Percentiles rank a stretch among this genome's conserved stretches.
These are phyloP conservation scores for Penicillium italicum DNA, from an alignment of 2,329 filamentous ascomycete genomes.

Conservation along the genomic window DNA sequence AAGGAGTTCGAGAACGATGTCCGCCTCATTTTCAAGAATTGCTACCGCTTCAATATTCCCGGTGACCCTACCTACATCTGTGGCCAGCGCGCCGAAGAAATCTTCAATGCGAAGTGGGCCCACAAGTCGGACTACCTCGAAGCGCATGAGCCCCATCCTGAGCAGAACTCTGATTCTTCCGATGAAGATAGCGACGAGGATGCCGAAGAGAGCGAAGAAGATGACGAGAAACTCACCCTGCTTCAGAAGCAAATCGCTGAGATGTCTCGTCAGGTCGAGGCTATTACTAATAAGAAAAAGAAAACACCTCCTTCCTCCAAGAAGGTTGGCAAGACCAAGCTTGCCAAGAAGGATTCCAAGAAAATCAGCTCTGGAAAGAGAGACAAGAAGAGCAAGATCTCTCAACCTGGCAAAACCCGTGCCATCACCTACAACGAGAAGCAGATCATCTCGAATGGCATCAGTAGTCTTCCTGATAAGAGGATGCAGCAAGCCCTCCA, in stretches of 20 bases:
- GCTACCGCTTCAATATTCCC: slow-evolving; percentile 83
- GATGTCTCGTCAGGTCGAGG: slow-evolving; percentile 64
- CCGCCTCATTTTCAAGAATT: slow-evolving; percentile 80
- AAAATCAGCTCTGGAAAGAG: slow-evolving; percentile 48
- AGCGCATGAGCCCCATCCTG: slow-evolving; percentile 64
- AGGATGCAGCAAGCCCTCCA: slow-evolving; percentile 77
- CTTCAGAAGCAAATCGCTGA: slow-evolving; percentile 70
- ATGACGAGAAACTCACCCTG: slow-evolving; percentile 60
- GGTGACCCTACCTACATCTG: slow-evolving; percentile 69
- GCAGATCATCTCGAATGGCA: slow-evolving; percentile 82
- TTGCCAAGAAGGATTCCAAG: slow-evolving; percentile 39
- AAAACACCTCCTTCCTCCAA: slow-evolving; percentile 52
- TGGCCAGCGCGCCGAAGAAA: slow-evolving; percentile 67
- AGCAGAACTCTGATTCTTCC: slow-evolving; percentile 60
- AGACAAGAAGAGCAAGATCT: slow-evolving; percentile 43
- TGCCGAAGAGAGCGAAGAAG: slow-evolving; percentile 63
- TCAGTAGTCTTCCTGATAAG: slow-evolving; percentile 73
- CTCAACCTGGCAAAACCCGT: slow-evolving; percentile 53
- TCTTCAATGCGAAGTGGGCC: slow-evolving; percentile 73
- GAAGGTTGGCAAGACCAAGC: slow-evolving; percentile 38
- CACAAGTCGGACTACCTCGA: slow-evolving; percentile 79
- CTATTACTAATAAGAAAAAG: slow-evolving; percentile 59
- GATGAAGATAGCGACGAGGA: slow-evolving; percentile 72
- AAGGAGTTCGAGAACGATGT: slow-evolving; percentile 86
- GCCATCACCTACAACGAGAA: slow-evolving; percentile 78